phyloP scores from a whole-genome alignment of 805 yeast species.

The Wickerhamomyces rabaulensis region DNA sequence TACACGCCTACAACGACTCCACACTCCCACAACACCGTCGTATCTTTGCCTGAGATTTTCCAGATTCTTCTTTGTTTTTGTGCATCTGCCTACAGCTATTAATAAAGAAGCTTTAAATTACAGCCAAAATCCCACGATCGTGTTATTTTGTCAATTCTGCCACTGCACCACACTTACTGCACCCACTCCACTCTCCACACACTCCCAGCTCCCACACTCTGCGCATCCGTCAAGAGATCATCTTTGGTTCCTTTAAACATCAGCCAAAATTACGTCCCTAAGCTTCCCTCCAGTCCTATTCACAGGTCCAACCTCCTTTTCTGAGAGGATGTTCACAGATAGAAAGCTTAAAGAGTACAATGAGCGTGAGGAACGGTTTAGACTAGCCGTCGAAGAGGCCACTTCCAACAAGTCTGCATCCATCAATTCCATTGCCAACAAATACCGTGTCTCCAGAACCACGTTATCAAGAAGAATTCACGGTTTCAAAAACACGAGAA shows the following conservation, averaged over 20 bases:
- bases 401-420: slow-evolving; percentile 22
- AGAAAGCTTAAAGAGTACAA: slow-evolving; percentile 25
- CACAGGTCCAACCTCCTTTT: neutral
- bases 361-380: slow-evolving; percentile 24
- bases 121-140: neutral
- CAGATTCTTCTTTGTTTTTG: neutral
- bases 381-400: slow-evolving; percentile 24
- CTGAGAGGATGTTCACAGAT: slow-evolving; percentile 18
- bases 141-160: neutral
- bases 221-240: too few species aligned
- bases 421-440: slow-evolving; percentile 25
- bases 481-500: slow-evolving; percentile 25
- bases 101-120: neutral
- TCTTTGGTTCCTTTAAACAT: neutral
- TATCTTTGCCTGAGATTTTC: neutral
- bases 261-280: slow-evolving; percentile 5
- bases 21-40: neutral
- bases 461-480: slow-evolving; percentile 25
- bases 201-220: too few species aligned
- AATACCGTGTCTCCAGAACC: slow-evolving; percentile 22
- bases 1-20: neutral
- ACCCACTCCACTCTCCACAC: neutral
- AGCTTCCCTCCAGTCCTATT: slow-evolving; percentile 1
- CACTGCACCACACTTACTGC: neutral
- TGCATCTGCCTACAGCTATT: neutral